Conservation (phyloP, 371 early-diverging fungal species). For the Haplosporangium sp. region DNA sequence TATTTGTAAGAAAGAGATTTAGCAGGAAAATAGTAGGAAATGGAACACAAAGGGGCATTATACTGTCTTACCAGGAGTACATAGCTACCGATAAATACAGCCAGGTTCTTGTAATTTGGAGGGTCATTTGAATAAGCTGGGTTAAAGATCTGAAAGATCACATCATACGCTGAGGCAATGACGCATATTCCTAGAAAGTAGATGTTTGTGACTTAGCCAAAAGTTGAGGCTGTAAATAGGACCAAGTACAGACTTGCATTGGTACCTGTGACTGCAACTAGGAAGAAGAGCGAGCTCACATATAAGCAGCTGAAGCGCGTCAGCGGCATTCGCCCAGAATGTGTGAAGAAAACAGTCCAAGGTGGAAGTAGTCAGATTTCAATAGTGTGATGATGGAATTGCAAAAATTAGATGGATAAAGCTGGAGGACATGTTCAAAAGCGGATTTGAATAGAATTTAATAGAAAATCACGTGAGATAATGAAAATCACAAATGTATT, state of each 20-base stretch:
- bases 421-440: neutral
- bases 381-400: neutral
- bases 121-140: slow-evolving; percentile 50
- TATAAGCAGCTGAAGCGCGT: slow-evolving; percentile 56
- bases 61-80: slow-evolving; percentile 60
- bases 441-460: neutral
- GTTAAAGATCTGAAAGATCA: slow-evolving; percentile 68
- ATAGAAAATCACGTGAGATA: too few species aligned
- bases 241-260: neutral
- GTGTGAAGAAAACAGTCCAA: neutral
- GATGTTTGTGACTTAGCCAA: neutral
- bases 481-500: neutral
- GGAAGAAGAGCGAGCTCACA: slow-evolving; percentile 57
- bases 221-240: neutral
- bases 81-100: slow-evolving; percentile 69
- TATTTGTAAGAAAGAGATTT: neutral
- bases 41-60: neutral
- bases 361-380: neutral
- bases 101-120: slow-evolving; percentile 64
- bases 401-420: slow-evolving; percentile 4
- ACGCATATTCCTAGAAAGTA: slow-evolving; percentile 58
- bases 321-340: slow-evolving; percentile 41
- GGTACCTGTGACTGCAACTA: slow-evolving; percentile 55
- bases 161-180: slow-evolving; percentile 72
- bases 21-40: neutral